Base-by-base conservation (phyloP, 1,284 basidiomycete genomes). In the Fomitopsis schrenkii region DNA sequence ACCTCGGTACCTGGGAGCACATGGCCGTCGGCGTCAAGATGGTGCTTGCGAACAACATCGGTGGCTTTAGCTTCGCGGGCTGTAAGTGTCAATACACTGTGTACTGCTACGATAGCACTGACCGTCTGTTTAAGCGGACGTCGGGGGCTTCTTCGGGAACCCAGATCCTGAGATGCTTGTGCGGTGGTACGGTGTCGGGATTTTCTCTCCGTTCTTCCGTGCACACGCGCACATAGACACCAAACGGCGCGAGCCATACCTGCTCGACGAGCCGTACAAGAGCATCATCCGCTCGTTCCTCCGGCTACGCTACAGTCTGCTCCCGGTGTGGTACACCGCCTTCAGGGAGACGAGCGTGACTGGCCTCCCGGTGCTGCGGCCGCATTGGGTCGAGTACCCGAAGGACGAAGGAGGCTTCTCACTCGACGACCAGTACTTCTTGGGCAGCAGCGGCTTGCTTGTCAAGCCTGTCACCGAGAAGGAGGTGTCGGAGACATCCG, bases 141-240 rank as follows among this genome's bases (percentile, higher is more conserved):
- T 98, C 55, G 96, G 97, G 44, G 97, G 97, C 17, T 99, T 98
- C 87, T 99, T 99, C 72, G 97, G 97, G 55, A 97, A 99, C 75
- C 97, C 97, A 0, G 84, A 90, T 44, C 83, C 90, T 1, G 97
- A 99, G 72, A 94, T 98, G 86, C 88, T 99, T 35, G 89, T 97
- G 8, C 85, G 97, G 42, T 99, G 97, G 97, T 98, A 99, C 72
- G 94, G 94, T 78, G 90, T 96, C 41, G 97, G 97, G 33, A 87
- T 90, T 12, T 97, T 98, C 75, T 90, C 90, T 65, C 97, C 97
- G 3, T 99, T 99, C 85, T 97, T 99, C 90, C 87, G 97, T 58
- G 97, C 97, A 0, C 97, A 99, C 75, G 97, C 97, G 5, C 96
- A 98, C 75, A 91, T 98, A 69, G 97, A 99, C 75, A 97, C 97